Percentiles rank a stretch among this genome's conserved stretches.
phyloP scores from a whole-genome alignment of 768 basidiomycete genomes.

The Serendipita sp. region DNA sequence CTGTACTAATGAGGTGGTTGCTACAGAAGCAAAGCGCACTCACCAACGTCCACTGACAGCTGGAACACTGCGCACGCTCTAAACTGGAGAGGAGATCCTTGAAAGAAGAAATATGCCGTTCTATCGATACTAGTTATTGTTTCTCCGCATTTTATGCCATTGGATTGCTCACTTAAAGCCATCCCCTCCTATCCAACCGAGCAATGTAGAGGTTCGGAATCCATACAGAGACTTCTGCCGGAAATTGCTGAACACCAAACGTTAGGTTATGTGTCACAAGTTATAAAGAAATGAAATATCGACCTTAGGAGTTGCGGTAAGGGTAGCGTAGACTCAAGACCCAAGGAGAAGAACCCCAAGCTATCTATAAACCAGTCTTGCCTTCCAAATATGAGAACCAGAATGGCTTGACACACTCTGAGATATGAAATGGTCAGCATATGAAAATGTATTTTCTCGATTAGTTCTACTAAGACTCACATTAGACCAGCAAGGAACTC shows the following conservation, averaged over 20 bases:
- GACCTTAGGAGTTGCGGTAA: slow-evolving; percentile 51
- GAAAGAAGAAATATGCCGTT: slow-evolving; percentile 63
- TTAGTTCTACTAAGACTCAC: slow-evolving; percentile 23
- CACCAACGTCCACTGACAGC: slow-evolving; percentile 59
- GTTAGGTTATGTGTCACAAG: too few relatives aligned
- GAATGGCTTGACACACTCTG: slow-evolving; percentile 50
- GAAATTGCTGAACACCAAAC: slow-evolving; percentile 39
- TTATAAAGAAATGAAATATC: too few relatives aligned
- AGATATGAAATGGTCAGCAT: not conserved
- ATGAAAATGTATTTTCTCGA: not conserved
- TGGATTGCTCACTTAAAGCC: slow-evolving; percentile 48
- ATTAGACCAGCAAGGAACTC: slow-evolving; percentile 70
- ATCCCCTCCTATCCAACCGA: slow-evolving; percentile 77
- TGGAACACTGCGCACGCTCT: slow-evolving; percentile 73
- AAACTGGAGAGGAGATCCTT: slow-evolving; percentile 61
- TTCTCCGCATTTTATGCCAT: too few relatives aligned
- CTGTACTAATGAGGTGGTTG: slow-evolving; percentile 8
- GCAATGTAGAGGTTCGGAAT: slow-evolving; percentile 62
- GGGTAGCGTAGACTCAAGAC: slow-evolving; percentile 73
- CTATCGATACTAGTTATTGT: slow-evolving; percentile 21
- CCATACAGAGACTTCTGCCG: slow-evolving; percentile 66
- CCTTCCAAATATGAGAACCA: slow-evolving; percentile 57
- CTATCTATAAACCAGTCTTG: slow-evolving; percentile 40
- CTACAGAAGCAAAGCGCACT: slow-evolving; percentile 17
- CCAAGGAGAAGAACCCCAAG: slow-evolving; percentile 62